Base-by-base conservation (phyloP, 2,329 filamentous ascomycete genomes). In the Magnaporthiopsis incrustans region DNA sequence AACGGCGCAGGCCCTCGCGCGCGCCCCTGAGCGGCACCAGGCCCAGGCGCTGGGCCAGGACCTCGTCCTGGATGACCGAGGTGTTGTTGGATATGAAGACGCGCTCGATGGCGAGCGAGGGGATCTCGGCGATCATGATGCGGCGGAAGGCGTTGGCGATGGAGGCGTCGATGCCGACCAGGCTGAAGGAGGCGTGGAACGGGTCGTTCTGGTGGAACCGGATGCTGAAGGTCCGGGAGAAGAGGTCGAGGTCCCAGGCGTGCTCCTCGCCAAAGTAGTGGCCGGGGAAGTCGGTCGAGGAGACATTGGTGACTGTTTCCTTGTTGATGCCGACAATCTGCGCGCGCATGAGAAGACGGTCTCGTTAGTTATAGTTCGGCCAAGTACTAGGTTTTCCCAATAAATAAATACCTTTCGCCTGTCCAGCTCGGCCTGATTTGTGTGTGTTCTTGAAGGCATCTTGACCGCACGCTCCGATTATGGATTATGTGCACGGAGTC, bases 111-210 rank as follows among this genome's bases (percentile, higher is more conserved):
- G 96, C 95, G 59, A 99, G 84, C 2, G 92, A 95, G 25, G 94
- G 92, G 63, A 99, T 90, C 80, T 99, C 96, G 69, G 94, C 85
- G 76, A 99, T 89, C 71, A 98, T 84, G 71, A 98, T 98, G 71
- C 95, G 92, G 66, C 95, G 92, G 81, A 98, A 97, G 73, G 96
- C 95, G 76, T 99, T 99, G 73, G 95, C 92, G 74, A 99, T 87
- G 64, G 92, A 89, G 72, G 95, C 92, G 75, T 99, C 95, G 71
- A 97, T 79, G 70, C 94, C 93, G 71, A 97, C 84, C 68, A 99
- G 86, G 44, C 93, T 97, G 81, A 99, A 99, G 64, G 89, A 89
- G 58, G 91, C 82, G 71, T 97, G 87, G 73, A 86, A 84, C 65
- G 84, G 83, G 61, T 89, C 83, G 75, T 96, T 95, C 69, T 90